phyloP scores from a whole-genome alignment of 805 yeast genomes.

The Candida nitratophila region DNA sequence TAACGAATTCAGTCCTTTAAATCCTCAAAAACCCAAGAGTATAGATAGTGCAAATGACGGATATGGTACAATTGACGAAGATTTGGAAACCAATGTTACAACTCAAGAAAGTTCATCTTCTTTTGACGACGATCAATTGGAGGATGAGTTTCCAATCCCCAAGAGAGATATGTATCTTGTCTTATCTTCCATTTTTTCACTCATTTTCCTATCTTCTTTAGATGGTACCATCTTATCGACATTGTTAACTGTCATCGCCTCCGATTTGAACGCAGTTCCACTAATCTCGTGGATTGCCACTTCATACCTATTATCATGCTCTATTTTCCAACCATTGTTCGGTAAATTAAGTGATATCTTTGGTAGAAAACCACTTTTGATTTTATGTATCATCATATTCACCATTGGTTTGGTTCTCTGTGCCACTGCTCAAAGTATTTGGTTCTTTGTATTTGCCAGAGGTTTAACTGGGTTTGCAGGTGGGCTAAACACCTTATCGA shows the following conservation, averaged over 20 bases:
- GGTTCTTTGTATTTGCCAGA: constrained; percentile 45
- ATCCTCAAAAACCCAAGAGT: neutral
- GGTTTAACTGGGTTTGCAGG: constrained; percentile 86
- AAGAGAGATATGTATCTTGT: constrained; percentile 23
- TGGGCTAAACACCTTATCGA: constrained; percentile 73
- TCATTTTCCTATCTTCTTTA: constrained; percentile 54
- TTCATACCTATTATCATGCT: constrained; percentile 57
- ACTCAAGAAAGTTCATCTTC: neutral
- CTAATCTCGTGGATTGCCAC: constrained; percentile 71
- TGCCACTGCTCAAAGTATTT: constrained; percentile 40
- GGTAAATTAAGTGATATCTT: constrained; percentile 69
- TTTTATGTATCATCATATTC: constrained; percentile 49
- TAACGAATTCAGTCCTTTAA: constrained; percentile 1
- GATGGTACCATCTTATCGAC: constrained; percentile 68
- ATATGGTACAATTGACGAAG: neutral
- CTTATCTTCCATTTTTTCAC: constrained; percentile 35
- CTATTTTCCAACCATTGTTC: constrained; percentile 68
- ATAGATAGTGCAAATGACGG: neutral
- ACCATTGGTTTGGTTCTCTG: constrained; percentile 53
- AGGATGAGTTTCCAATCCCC: constrained; percentile 18
- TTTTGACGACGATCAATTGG: no score
- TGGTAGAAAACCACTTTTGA: constrained; percentile 49
- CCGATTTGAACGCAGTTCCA: constrained; percentile 58
- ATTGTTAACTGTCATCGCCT: constrained; percentile 55
- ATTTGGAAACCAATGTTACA: neutral